Evolutionary conservation across 371 early-diverging fungal species (phyloP), one percentile per base, ranked within the genome.

Genomic region (Circinella umbellata): DNA sequence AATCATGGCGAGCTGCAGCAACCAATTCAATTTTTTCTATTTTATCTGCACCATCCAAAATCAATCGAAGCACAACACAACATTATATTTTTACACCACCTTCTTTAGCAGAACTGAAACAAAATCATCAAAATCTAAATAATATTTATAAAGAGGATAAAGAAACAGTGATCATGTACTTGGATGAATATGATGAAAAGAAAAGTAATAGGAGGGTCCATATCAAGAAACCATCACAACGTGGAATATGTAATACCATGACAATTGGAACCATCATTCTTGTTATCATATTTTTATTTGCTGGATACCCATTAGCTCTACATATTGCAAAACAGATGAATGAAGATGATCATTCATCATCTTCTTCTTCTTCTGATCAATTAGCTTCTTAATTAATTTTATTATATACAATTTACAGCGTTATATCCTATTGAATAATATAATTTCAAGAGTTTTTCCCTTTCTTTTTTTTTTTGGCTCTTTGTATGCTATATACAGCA

Each of bases 281-380:
- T 18, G 69, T 76, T 39, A 70, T 79, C 51, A 36, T 75, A 20
- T 79, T 79, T 55, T 63, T 79, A 46, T 79, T 79, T 70, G 79
- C 76, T 60, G 77, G 77, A 27, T 79, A 79, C 42, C 79, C 79
- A 9, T 53, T 79, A 10, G 65, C 76, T 4, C 65, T 79, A 11
- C 73, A 70, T 53, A 68, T 79, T 42, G 54, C 70, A 36, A 71
- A 77, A 38, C 71, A 70, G 34, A 34, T 7, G 27, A 59, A 34
- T 37, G 60, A 36, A 59, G 27, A 59, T 13, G 27, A 63, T 42
- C 42, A 42, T n/a, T n/a, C n/a, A 6, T 9, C 42, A 0, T 11
- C 42, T 42, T 42, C 42, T 11, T 42, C 42, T 42, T 42, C 42
- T 42, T 27, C 27, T 2, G 27, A 27, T 27, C 27, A 27, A 27